Conservation (phyloP, 2,329 filamentous ascomycete species). For the Alternaria arbusti region DNA sequence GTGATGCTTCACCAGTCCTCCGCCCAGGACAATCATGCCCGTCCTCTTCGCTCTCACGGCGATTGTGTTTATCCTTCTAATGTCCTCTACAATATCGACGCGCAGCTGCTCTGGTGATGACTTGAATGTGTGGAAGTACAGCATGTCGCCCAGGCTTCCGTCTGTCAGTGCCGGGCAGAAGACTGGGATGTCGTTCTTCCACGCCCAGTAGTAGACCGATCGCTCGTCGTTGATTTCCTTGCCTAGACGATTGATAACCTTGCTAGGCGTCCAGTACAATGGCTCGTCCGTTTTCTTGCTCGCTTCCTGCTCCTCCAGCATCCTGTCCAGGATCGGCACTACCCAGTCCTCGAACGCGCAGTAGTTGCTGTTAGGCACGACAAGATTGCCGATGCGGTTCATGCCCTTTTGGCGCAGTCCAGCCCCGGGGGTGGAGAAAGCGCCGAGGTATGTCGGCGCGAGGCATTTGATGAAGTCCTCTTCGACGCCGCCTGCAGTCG, state of each 20-base stretch:
- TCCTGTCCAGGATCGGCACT: slow-evolving; percentile 88
- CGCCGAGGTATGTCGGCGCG: slow-evolving; percentile 88
- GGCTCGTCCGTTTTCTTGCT: slow-evolving; percentile 70
- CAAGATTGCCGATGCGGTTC: slow-evolving; percentile 93
- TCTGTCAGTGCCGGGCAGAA: slow-evolving; percentile 97
- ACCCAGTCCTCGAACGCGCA: slow-evolving; percentile 98
- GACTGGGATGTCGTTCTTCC: slow-evolving; percentile 93
- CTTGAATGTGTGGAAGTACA: slow-evolving; percentile 98
- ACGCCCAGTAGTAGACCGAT: slow-evolving; percentile 96
- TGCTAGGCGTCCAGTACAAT: slow-evolving; percentile 91
- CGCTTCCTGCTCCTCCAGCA: slow-evolving; percentile 92
- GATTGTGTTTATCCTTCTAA: slow-evolving; percentile 90
- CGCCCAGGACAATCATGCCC: slow-evolving; percentile 94
- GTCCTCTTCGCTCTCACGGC: slow-evolving; percentile 84
- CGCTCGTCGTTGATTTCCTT: slow-evolving; percentile 92
- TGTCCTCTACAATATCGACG: slow-evolving; percentile 92
- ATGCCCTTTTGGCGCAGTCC: slow-evolving; percentile 82
- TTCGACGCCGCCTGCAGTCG: slow-evolving; percentile 92
- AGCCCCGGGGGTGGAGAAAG: slow-evolving; percentile 79
- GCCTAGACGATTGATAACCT: slow-evolving; percentile 86
- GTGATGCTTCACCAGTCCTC: slow-evolving; percentile 96
- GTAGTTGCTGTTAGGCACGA: slow-evolving; percentile 97
- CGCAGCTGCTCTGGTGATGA: slow-evolving; percentile 79
- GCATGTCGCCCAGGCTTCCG: slow-evolving; percentile 94
- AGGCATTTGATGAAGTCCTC: slow-evolving; percentile 99